Conservation (phyloP, 2,329 filamentous ascomycete species). For the Alternaria metachromatica region DNA sequence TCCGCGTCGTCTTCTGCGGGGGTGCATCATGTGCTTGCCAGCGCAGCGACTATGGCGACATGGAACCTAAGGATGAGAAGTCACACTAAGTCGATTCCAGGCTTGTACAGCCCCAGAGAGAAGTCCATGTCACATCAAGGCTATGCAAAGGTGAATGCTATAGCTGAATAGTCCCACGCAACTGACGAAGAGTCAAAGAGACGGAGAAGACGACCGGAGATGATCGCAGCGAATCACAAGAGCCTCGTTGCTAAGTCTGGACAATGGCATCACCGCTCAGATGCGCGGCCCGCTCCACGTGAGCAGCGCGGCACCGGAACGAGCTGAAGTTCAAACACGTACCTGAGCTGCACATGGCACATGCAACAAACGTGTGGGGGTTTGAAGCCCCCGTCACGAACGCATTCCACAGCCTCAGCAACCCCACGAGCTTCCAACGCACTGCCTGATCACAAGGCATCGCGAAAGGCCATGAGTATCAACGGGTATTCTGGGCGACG, state of each 20-base stretch:
- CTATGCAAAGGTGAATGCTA: neutral
- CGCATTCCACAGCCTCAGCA: slow-evolving; percentile 2
- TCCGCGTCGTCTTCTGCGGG: too few species aligned
- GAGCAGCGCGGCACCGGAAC: neutral
- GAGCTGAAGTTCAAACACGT: slow-evolving; percentile 1
- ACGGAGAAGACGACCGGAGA: neutral
- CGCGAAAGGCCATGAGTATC: slow-evolving; percentile 6
- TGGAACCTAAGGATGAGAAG: neutral
- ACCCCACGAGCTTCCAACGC: slow-evolving; percentile 19
- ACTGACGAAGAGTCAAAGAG: neutral
- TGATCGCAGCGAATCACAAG: neutral
- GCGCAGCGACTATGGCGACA: neutral
- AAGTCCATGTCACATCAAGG: neutral
- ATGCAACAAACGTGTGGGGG: slow-evolving; percentile 1
- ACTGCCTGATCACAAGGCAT: slow-evolving; percentile 45
- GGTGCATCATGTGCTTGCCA: neutral
- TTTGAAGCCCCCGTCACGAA: neutral
- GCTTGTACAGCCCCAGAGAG: neutral
- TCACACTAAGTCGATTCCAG: neutral
- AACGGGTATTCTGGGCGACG: neutral
- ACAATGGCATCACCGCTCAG: neutral
- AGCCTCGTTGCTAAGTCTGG: neutral
- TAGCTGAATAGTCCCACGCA: neutral
- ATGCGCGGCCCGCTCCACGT: neutral
- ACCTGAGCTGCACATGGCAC: neutral